These are phyloP conservation scores for Auxenochlorella pyrenoidosa DNA, from an alignment of 139 green algal genomes.

Conservation along the genomic window DNA sequence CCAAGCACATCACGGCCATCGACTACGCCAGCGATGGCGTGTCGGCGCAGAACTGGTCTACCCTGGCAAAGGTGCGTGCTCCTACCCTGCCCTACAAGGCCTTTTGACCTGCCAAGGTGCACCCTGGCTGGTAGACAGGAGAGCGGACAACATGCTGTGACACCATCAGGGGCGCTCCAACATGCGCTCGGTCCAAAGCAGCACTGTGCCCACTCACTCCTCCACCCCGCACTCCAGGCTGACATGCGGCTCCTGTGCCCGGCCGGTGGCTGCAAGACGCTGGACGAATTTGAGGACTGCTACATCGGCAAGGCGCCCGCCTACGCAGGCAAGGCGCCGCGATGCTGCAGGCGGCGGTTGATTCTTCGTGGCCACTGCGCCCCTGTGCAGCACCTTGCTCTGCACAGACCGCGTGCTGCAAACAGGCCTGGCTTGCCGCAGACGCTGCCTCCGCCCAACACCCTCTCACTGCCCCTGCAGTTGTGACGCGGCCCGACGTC, in stretches of 20 bases:
- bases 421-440: not conserved
- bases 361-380: not conserved
- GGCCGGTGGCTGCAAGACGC: slow-evolving; percentile 13
- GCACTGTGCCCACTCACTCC: too few species aligned
- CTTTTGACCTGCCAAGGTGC: too few species aligned
- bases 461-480: not conserved
- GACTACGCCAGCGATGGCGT: slow-evolving; percentile 30
- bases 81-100: too few species aligned
- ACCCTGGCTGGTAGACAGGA: too few species aligned
- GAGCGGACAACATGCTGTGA: too few species aligned
- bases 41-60: slow-evolving; percentile 19
- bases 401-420: not conserved
- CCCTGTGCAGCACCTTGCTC: not conserved
- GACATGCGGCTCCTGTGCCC: slow-evolving; percentile 48
- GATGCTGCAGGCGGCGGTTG: too few species aligned
- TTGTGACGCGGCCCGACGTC: not conserved
- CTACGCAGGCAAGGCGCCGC: not conserved
- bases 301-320: slow-evolving; percentile 30
- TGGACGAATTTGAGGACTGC: slow-evolving; percentile 34
- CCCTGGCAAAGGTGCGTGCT: not conserved
- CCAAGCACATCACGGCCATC: slow-evolving; percentile 37
- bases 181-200: too few species aligned
- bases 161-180: too few species aligned
- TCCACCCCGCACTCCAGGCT: not conserved
- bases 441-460: not conserved